Percentiles rank a stretch among this genome's conserved stretches.
Evolutionary conservation across 2,329 filamentous ascomycete species (phyloP).

Genomic region (Grosmannia huntii): DNA sequence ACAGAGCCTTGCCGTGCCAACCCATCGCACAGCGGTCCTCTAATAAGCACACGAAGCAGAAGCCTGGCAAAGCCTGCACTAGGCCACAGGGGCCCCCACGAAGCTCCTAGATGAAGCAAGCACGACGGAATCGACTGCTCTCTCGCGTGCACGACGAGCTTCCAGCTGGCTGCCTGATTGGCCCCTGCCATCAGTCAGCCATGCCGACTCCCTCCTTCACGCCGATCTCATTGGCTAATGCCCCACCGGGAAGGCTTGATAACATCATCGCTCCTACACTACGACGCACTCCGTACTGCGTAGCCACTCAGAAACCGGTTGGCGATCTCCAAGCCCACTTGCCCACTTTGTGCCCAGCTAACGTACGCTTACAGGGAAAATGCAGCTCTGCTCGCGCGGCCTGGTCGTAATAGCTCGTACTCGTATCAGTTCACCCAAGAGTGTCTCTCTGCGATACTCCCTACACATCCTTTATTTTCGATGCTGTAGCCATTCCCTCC

Average conservation of each 20-base stretch:
- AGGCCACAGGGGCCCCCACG: neutral
- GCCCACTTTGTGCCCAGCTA: neutral
- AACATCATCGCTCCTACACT: slow-evolving; percentile 9
- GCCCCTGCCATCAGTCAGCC: neutral
- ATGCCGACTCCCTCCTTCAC: neutral
- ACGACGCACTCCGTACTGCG: neutral
- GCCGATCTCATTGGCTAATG: slow-evolving; percentile 12
- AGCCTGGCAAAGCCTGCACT: neutral
- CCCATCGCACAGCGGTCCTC: neutral
- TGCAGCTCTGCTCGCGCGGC: neutral
- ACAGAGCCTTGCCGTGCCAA: too few relatives aligned
- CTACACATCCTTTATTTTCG: neutral
- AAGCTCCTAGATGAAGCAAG: neutral
- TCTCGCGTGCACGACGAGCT: neutral
- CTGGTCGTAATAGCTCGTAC: neutral
- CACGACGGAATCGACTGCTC: neutral
- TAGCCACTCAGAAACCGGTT: neutral
- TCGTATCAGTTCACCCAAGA: neutral
- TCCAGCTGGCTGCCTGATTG: neutral
- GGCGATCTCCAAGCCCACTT: neutral
- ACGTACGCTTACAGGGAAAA: neutral
- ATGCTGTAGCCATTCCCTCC: neutral
- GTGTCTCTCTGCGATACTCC: neutral
- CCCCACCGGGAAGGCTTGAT: slow-evolving; percentile 7
- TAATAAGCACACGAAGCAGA: neutral